Evolutionary conservation across 139 green algal genomes (phyloP), one percentile per base, ranked within the genome.

Genomic region (Desmodesmus armatus): DNA sequence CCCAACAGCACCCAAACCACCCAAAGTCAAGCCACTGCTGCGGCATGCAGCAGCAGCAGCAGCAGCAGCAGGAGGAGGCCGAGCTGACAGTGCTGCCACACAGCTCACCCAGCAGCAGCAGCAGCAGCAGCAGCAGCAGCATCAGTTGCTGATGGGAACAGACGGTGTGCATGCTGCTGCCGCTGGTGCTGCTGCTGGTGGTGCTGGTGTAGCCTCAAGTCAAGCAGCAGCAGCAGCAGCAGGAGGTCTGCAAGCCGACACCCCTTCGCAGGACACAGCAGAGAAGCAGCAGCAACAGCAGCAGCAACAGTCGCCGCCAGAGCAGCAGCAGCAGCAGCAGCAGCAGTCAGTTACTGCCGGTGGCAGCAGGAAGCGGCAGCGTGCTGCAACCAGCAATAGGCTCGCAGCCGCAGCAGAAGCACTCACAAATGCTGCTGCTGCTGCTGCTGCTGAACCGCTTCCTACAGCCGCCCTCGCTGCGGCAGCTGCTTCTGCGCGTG

Each of bases 261-360:
- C 35, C 5, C 27, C 33, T 11, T 55, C 29, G 21, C 37, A 78
- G 17, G 2, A 4, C 4, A 4, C 39, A 11, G 15, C 37, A 23
- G n/a, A 43, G 15, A n/a, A 75, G 66, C 66, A 21, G 31, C 66
- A 43, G 66, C 33, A 21, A 25, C 66, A 44, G 66, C 66, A 44
- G 66, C 37, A 78, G 39, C 9, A 23, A 40, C 39, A 51, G 37
- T 25, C 41, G 39, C 39, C 41, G 69, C 69, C 51, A 35, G 31
- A 51, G 69, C 69, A 55, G 69, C 69, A 77, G 40, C 69, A 77
- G 37, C 37, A 37, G 66, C 66, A 44, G 66, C 66, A 43, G 11
- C 33, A 44, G 33, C 66, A 19, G 35, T 1, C 19, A 47, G n/a
- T 44, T 7, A 23, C 19, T 13, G 15, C 60, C 6, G 31, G 35